Conservation (phyloP, 2,329 filamentous ascomycete genomes). For the Aspergillus awamori region DNA sequence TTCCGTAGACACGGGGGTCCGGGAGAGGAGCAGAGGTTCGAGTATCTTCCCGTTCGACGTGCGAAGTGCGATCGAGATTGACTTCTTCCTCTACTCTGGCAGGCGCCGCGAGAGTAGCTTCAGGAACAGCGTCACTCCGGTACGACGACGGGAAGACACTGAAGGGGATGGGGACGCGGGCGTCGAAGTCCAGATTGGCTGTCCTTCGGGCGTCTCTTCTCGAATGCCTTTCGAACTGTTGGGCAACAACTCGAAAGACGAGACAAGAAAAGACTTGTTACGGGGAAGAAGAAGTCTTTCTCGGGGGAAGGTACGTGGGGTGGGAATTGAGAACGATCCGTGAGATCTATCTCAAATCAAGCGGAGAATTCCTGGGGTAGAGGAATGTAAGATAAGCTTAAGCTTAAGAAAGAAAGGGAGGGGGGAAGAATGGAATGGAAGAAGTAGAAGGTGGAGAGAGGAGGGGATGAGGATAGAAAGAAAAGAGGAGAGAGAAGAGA, state of each 20-base stretch:
- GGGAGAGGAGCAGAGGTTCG: slow-evolving; percentile 69
- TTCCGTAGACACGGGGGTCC: slow-evolving; percentile 66
- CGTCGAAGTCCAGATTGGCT: slow-evolving; percentile 99
- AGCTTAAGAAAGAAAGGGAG: slow-evolving; percentile 19
- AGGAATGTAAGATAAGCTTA: slow-evolving; percentile 26
- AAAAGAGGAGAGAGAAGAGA: slow-evolving; percentile 9
- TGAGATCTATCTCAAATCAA: slow-evolving; percentile 26
- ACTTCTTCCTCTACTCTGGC: slow-evolving; percentile 84
- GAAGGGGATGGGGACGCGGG: slow-evolving; percentile 98
- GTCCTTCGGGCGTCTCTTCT: slow-evolving; percentile 75
- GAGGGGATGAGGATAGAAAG: slow-evolving; percentile 13
- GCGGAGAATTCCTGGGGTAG: slow-evolving; percentile 25
- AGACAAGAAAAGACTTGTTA: slow-evolving; percentile 53
- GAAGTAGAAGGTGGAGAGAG: slow-evolving; percentile 7
- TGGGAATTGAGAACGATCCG: slow-evolving; percentile 21
- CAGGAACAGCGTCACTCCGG: slow-evolving; percentile 71
- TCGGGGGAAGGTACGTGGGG: slow-evolving; percentile 27
- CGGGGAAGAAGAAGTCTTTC: slow-evolving; percentile 40
- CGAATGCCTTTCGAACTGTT: slow-evolving; percentile 59
- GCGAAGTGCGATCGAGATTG: slow-evolving; percentile 71
- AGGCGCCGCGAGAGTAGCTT: slow-evolving; percentile 62
- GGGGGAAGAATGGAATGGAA: slow-evolving; percentile 22
- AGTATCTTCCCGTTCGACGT: slow-evolving; percentile 99
- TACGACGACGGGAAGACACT: slow-evolving; percentile 99
- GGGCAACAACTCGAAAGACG: slow-evolving; percentile 50